These are phyloP conservation scores for Amanita polypyramis DNA, from an alignment of 768 basidiomycete species.

Conservation along the genomic window DNA sequence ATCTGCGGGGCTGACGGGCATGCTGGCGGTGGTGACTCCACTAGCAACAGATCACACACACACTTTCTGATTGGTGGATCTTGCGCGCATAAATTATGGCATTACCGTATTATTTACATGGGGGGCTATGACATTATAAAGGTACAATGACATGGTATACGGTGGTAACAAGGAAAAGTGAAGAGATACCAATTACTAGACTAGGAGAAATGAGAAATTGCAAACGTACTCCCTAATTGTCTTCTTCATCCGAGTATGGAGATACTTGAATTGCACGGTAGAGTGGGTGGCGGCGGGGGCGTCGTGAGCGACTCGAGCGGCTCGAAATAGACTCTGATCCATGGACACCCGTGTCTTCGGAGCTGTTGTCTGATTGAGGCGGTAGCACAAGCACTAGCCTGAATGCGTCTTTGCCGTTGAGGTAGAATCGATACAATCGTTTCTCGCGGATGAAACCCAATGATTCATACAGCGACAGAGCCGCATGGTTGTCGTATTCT, in stretches of 20 bases:
- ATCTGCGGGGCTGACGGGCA: conserved; percentile 49
- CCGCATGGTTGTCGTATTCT: conserved; percentile 85
- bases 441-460: conserved; percentile 96
- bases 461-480: conserved; percentile 81
- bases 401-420: conserved; percentile 96
- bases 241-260: conserved; percentile 9
- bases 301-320: neutral
- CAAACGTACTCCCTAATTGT: neutral
- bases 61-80: no score
- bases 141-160: no score
- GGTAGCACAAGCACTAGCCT: conserved; percentile 60
- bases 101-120: no score
- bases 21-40: conserved; percentile 16
- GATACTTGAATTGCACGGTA: conserved; percentile 8
- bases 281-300: neutral
- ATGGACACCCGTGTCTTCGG: conserved; percentile 12
- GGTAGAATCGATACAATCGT: conserved; percentile 87
- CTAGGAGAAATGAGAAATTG: no score
- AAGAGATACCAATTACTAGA: no score
- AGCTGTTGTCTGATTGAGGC: conserved; percentile 24
- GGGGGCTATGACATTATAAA: no score
- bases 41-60: no score
- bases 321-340: neutral
- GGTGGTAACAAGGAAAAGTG: no score
- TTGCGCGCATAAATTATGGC: no score